These are phyloP conservation scores for Claviceps sp. DNA, from an alignment of 2,329 filamentous ascomycete species.

Conservation along the genomic window DNA sequence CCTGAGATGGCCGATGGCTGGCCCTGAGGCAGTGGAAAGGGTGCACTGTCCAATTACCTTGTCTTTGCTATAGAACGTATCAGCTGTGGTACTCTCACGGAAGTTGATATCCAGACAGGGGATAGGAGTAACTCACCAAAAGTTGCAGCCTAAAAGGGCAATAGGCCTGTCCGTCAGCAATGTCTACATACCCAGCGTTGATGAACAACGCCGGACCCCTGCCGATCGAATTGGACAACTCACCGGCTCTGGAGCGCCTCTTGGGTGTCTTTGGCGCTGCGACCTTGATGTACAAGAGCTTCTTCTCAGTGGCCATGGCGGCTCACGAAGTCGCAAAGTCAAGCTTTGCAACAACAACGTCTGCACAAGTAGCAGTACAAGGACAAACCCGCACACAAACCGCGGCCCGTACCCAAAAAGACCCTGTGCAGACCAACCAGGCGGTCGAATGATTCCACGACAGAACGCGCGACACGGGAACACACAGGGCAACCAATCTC, in stretches of 20 bases:
- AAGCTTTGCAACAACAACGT: too few species aligned
- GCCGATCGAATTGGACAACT: slow-evolving; percentile 14
- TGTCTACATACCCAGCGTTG: not conserved
- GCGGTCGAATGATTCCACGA: too few species aligned
- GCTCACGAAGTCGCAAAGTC: not conserved
- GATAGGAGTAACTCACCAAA: slow-evolving; percentile 28
- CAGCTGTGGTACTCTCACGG: not conserved
- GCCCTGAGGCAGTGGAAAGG: not conserved
- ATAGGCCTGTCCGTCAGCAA: slow-evolving; percentile 1
- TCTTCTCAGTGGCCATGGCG: slow-evolving; percentile 12
- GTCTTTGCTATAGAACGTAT: slow-evolving; percentile 31
- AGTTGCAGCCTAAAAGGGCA: slow-evolving; percentile 30
- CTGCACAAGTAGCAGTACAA: too few species aligned
- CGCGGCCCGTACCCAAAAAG: too few species aligned
- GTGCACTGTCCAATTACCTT: slow-evolving; percentile 25
- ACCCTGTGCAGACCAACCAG: too few species aligned
- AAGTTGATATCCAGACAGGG: not conserved
- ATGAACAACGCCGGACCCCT: too few species aligned
- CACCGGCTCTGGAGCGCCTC: slow-evolving; percentile 45
- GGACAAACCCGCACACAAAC: too few species aligned
- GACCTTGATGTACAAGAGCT: slow-evolving; percentile 46
- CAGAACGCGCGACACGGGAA: too few species aligned
- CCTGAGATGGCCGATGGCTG: too few species aligned
- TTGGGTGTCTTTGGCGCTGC: slow-evolving; percentile 46
- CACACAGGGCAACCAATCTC: too few species aligned